Evolutionary conservation across 768 basidiomycete genomes (phyloP).

Genomic region (Hysterangium stoloniferum): DNA sequence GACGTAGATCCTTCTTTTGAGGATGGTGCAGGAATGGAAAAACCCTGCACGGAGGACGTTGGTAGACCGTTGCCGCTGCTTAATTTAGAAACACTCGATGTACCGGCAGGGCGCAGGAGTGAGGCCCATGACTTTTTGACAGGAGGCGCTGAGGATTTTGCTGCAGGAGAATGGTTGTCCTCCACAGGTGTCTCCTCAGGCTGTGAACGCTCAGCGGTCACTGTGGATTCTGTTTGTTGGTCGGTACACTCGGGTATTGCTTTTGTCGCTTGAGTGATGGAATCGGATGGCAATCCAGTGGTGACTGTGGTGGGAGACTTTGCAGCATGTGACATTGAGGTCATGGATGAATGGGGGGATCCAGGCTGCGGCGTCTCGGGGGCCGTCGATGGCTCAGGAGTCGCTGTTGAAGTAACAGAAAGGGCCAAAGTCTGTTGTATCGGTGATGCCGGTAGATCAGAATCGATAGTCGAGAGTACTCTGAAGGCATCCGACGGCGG

Average conservation of each 20-base stretch:
- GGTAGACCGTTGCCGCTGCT: constrained; percentile 48
- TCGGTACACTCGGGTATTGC: too few relatives aligned
- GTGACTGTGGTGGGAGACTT: constrained; percentile 23
- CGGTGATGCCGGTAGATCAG: constrained; percentile 36
- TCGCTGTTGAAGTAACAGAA: constrained; percentile 20
- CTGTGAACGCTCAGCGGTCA: neutral
- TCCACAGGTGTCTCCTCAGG: neutral
- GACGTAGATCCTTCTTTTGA: constrained; percentile 17
- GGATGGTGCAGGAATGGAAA: constrained; percentile 50
- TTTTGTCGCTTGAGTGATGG: too few relatives aligned
- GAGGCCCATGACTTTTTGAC: constrained; percentile 74
- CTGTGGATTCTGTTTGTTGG: neutral
- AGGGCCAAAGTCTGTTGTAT: constrained; percentile 32
- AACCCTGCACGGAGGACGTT: constrained; percentile 62
- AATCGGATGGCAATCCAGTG: constrained; percentile 10
- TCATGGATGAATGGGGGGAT: constrained; percentile 54
- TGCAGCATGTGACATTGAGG: constrained; percentile 41
- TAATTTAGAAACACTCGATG: constrained; percentile 39
- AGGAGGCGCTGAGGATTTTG: constrained; percentile 17
- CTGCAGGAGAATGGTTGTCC: neutral
- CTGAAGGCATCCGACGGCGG: constrained; percentile 10
- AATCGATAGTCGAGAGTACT: constrained; percentile 19
- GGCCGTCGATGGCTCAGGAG: constrained; percentile 42
- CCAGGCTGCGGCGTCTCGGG: constrained; percentile 40
- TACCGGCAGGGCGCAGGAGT: constrained; percentile 43